A percentile compares a stretch with the other conserved stretches of the same genome.
phyloP scores from a whole-genome alignment of 1,139 yeast species.

The Chernovozyma aurita region DNA sequence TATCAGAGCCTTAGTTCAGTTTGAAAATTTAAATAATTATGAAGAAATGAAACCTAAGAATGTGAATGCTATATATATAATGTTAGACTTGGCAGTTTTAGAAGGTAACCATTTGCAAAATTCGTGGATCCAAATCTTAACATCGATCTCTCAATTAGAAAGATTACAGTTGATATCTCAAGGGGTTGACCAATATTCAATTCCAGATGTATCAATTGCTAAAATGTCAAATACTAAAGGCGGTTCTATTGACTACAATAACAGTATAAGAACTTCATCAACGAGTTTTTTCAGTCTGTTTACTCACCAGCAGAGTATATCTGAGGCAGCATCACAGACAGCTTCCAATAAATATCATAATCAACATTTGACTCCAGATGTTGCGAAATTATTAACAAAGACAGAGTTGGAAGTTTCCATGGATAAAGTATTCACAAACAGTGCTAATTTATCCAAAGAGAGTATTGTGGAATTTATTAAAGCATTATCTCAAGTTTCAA shows the following conservation, averaged over 20 bases:
- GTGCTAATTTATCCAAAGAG: slow-evolving; percentile 73
- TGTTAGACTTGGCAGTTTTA: slow-evolving; percentile 71
- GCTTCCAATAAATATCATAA: slow-evolving; percentile 43
- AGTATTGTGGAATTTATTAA: slow-evolving; percentile 84
- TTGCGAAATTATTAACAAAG: slow-evolving; percentile 52
- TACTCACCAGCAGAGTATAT: slow-evolving; percentile 9
- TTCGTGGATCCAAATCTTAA: slow-evolving; percentile 83
- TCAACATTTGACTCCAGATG: slow-evolving; percentile 37
- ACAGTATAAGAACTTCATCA: slow-evolving; percentile 32
- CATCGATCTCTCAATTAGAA: slow-evolving; percentile 85
- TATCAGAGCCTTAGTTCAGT: slow-evolving; percentile 84
- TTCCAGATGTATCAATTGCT: slow-evolving; percentile 84
- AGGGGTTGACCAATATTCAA: slow-evolving; percentile 78
- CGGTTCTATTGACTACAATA: slow-evolving; percentile 2
- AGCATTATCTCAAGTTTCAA: slow-evolving; percentile 81
- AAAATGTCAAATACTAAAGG: slow-evolving; percentile 56
- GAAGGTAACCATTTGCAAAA: slow-evolving; percentile 68
- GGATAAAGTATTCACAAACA: slow-evolving; percentile 83
- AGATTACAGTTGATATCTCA: slow-evolving; percentile 83
- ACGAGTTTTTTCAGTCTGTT: slow-evolving; percentile 50
- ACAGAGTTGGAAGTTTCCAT: slow-evolving; percentile 80
- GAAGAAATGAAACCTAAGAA: slow-evolving; percentile 78
- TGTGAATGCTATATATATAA: slow-evolving; percentile 69
- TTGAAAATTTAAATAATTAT: slow-evolving; percentile 73
- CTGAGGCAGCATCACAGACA: slow-evolving; percentile 24